Conservation (phyloP, 805 yeast genomes). For the Helenozyma baotianmanensis region DNA sequence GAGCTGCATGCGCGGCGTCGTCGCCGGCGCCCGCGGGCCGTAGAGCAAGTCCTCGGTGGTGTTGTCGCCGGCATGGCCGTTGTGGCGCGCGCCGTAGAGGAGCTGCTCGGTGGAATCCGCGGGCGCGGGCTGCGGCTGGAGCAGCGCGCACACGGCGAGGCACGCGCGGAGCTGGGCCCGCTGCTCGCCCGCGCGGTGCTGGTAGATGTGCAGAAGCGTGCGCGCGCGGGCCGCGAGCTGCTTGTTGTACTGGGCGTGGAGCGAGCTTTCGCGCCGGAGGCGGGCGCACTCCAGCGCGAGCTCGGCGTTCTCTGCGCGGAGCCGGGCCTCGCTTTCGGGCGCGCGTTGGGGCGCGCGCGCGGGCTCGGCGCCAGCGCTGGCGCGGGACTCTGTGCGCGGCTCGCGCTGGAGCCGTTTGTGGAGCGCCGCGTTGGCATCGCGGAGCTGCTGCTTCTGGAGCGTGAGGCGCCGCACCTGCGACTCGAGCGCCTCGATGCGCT, state of each 20-base stretch:
- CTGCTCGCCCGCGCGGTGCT: conserved; percentile 5
- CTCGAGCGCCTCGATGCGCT: conserved; percentile 10
- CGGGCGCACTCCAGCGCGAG: too few relatives aligned
- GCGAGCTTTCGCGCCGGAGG: too few relatives aligned
- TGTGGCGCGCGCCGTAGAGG: not conserved
- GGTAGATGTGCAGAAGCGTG: conserved; percentile 3
- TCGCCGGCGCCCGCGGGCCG: too few relatives aligned
- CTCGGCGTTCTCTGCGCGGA: too few relatives aligned
- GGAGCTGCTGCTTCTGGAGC: conserved; percentile 6
- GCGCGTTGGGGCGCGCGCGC: too few relatives aligned
- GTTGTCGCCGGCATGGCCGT: not conserved
- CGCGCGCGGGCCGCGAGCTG: conserved; percentile 7
- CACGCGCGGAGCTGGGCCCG: conserved; percentile 9
- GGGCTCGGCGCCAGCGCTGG: too few relatives aligned
- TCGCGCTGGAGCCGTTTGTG: not conserved
- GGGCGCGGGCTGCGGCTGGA: too few relatives aligned
- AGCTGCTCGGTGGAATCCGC: not conserved
- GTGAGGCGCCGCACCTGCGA: conserved; percentile 6
- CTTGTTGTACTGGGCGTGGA: not conserved
- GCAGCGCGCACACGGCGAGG: conserved; percentile 2
- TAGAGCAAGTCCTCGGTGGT: conserved; percentile 5
- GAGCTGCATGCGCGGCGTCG: conserved; percentile 4
- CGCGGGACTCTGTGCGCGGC: too few relatives aligned
- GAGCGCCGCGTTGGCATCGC: not conserved
- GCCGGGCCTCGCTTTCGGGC: too few relatives aligned